Evolutionary conservation across 208 protist genomes (phyloP).

Genomic region (Leishmania tarentolae): DNA sequence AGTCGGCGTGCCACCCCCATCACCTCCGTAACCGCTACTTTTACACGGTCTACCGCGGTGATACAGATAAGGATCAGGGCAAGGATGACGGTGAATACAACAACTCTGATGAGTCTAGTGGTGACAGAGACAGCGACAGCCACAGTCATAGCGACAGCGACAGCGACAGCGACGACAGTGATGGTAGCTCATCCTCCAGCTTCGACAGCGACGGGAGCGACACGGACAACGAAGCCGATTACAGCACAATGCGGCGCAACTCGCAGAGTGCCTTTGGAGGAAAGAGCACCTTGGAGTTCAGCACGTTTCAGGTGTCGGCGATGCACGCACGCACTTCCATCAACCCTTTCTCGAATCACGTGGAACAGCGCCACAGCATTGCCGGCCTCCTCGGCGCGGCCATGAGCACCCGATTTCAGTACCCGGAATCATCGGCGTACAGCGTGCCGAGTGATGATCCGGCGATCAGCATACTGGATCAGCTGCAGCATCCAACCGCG

Average conservation of each 20-base stretch:
- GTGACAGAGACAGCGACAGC: slow-evolving; percentile 13
- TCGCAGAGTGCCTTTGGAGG: slow-evolving; percentile 10
- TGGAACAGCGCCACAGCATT: neutral
- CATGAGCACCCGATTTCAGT: neutral
- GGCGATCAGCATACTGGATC: neutral
- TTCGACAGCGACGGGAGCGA: slow-evolving; percentile 3
- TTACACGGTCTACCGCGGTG: neutral
- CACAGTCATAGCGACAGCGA: neutral
- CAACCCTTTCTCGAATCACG: neutral
- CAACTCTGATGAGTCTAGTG: slow-evolving; percentile 1
- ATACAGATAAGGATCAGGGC: neutral
- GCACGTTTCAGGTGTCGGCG: slow-evolving; percentile 12
- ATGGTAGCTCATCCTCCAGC: neutral
- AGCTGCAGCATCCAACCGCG: neutral
- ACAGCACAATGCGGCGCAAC: slow-evolving; percentile 21
- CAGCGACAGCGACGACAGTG: slow-evolving; percentile 16
- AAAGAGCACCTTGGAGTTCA: slow-evolving; percentile 27
- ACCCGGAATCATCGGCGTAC: neutral
- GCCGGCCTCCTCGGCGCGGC: neutral
- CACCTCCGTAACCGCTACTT: neutral
- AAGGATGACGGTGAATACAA: slow-evolving; percentile 10
- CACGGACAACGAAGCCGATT: slow-evolving; percentile 21
- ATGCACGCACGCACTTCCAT: neutral
- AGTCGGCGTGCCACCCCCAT: neutral
- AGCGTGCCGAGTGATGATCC: neutral